These are phyloP conservation scores for Xylaria sp. DNA, from an alignment of 2,329 filamentous ascomycete species.

Conservation along the genomic window DNA sequence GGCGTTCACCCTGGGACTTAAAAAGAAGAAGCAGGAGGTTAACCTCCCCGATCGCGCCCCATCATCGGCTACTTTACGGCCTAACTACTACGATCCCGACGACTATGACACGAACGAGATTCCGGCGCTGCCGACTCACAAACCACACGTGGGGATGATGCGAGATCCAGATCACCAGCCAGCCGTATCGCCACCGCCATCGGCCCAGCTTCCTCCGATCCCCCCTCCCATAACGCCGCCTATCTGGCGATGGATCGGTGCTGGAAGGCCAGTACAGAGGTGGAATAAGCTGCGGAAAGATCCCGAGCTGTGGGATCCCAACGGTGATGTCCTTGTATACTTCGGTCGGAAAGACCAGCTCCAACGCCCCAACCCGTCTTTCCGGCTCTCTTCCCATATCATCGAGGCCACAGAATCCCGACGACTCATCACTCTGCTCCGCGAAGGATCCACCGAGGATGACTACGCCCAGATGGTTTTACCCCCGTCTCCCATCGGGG, in stretches of 20 bases:
- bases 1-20: constrained; percentile 57
- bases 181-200: constrained; percentile 48
- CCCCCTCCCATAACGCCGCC: constrained; percentile 46
- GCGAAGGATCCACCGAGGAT: constrained; percentile 59
- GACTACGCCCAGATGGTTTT: constrained; percentile 44
- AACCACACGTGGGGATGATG: constrained; percentile 23
- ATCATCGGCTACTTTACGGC: constrained; percentile 47
- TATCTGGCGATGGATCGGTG: constrained; percentile 60
- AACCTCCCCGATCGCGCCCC: constrained; percentile 42
- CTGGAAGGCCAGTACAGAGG: constrained; percentile 53
- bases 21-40: constrained; percentile 49
- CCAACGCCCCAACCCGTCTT: constrained; percentile 56
- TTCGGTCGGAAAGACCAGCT: constrained; percentile 54
- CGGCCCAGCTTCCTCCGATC: constrained; percentile 50
- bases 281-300: constrained; percentile 66
- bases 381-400: constrained; percentile 63
- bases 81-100: constrained; percentile 30
- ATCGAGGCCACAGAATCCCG: constrained; percentile 63
- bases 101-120: constrained; percentile 33
- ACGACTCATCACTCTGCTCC: constrained; percentile 58
- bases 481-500: constrained; percentile 50
- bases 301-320: constrained; percentile 65
- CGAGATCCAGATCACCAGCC: constrained; percentile 36
- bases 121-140: constrained; percentile 33
- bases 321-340: constrained; percentile 65